Percentiles rank a stretch among this genome's conserved stretches.
phyloP scores from a whole-genome alignment of 305 asterid genomes.

The Rubia balearica region DNA sequence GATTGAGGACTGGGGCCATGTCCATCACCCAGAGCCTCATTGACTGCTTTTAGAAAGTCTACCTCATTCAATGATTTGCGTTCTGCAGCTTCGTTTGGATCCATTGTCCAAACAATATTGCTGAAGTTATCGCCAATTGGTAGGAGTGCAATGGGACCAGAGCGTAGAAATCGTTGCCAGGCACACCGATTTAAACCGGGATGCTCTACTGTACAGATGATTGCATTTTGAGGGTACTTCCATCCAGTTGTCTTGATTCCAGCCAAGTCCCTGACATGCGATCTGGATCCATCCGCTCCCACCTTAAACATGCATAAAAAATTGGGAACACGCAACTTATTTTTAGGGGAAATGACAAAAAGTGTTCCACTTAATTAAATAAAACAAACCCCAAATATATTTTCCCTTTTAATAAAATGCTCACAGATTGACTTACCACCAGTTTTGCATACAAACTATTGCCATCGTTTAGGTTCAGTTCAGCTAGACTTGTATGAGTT shows the following conservation, averaged over 20 bases:
- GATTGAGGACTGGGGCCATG: conserved; percentile 77
- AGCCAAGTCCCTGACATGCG: conserved; percentile 78
- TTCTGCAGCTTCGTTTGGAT: conserved; percentile 54
- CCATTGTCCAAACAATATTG: conserved; percentile 97
- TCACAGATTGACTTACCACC: conserved; percentile 48
- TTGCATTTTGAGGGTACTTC: conserved; percentile 85
- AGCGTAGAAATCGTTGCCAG: conserved; percentile 88
- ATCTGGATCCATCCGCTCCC: conserved; percentile 94
- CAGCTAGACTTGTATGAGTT: conserved; percentile 46
- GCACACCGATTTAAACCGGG: conserved; percentile 53
- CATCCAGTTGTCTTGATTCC: conserved; percentile 86
- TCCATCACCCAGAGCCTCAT: conserved; percentile 62
- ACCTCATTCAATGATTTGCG: conserved; percentile 53
- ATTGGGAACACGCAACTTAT: background rate
- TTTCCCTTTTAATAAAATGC: conserved; percentile 15
- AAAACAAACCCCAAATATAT: background rate
- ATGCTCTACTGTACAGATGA: conserved; percentile 85
- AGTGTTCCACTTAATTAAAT: background rate
- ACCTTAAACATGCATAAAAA: conserved; percentile 42
- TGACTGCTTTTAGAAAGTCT: conserved; percentile 59
- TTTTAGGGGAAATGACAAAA: background rate
- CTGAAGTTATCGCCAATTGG: conserved; percentile 82
- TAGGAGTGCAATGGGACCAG: conserved; percentile 89
- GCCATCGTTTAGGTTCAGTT: conserved; percentile 73
- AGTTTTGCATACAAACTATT: conserved; percentile 63